These are phyloP conservation scores for Ophiostoma australiae DNA, from an alignment of 2,329 filamentous ascomycete species.

Conservation along the genomic window DNA sequence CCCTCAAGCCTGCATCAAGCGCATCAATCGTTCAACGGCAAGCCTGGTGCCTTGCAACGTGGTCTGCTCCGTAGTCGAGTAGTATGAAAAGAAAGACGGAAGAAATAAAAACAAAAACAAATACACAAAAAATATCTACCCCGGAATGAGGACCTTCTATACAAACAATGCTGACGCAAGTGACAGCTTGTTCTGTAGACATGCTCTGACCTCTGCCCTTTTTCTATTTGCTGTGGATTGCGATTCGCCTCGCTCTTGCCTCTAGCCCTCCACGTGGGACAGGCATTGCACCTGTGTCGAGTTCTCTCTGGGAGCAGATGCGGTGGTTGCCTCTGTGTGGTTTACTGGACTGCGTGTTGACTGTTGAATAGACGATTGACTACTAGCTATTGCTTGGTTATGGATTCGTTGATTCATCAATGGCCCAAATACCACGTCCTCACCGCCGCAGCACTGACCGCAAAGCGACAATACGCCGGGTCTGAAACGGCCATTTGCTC, in stretches of 20 bases:
- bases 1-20: no score
- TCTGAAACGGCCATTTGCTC: neutral
- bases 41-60: no score
- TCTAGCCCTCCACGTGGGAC: constrained; percentile 5
- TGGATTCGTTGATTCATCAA: neutral
- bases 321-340: no score
- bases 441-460: neutral
- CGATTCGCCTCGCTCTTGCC: neutral
- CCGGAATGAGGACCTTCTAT: no score
- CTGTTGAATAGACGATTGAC: no score
- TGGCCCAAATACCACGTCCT: neutral
- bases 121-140: no score
- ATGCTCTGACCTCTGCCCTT: neutral
- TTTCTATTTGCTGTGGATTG: neutral
- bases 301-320: neutral
- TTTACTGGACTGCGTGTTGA: no score
- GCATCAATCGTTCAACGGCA: no score
- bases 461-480: neutral
- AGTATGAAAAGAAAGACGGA: no score
- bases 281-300: neutral
- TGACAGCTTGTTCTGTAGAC: neutral
- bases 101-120: no score
- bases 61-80: no score
- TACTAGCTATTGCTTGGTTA: no score
- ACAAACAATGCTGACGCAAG: neutral